phyloP scores from a whole-genome alignment of 2,329 filamentous ascomycete species.

The Macrophomina tecta region DNA sequence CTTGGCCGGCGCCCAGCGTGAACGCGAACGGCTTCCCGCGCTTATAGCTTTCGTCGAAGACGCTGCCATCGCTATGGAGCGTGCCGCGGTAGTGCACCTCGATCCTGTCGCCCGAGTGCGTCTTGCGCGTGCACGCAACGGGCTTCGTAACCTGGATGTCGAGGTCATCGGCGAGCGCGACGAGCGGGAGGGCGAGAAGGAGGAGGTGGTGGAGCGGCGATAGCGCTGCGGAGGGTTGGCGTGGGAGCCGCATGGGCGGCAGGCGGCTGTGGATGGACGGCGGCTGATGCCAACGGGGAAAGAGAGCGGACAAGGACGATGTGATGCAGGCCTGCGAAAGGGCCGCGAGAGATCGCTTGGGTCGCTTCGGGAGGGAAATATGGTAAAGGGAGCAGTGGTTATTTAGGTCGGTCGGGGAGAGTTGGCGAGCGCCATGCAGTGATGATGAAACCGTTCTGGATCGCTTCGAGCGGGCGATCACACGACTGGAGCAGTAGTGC shows the following conservation, averaged over 20 bases:
- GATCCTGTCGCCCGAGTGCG: slow-evolving; percentile 72
- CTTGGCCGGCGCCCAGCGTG: slow-evolving; percentile 78
- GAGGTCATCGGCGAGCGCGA: slow-evolving; percentile 47
- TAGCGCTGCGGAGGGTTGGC: slow-evolving; percentile 14
- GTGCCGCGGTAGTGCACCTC: slow-evolving; percentile 89
- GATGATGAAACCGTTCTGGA: slow-evolving; percentile 27
- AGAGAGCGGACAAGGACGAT: not conserved
- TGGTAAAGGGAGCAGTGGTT: slow-evolving; percentile 6
- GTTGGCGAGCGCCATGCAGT: slow-evolving; percentile 18
- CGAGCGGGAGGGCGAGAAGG: slow-evolving; percentile 52
- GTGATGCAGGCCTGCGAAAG: not conserved
- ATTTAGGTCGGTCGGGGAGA: slow-evolving; percentile 12
- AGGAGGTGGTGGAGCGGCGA: slow-evolving; percentile 44
- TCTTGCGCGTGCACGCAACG: slow-evolving; percentile 81
- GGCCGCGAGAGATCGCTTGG: slow-evolving; percentile 1
- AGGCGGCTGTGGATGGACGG: not conserved
- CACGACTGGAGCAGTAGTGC: slow-evolving; percentile 4
- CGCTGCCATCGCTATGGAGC: slow-evolving; percentile 69
- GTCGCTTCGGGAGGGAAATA: not conserved
- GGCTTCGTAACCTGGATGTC: slow-evolving; percentile 77
- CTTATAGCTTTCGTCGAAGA: slow-evolving; percentile 68
- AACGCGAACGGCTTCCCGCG: slow-evolving; percentile 80
- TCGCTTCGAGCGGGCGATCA: slow-evolving; percentile 23
- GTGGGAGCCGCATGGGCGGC: slow-evolving; percentile 28
- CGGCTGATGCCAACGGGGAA: not conserved